Evolutionary conservation across 139 green algal genomes (phyloP).

Genomic region (Pleodorina starrii): DNA sequence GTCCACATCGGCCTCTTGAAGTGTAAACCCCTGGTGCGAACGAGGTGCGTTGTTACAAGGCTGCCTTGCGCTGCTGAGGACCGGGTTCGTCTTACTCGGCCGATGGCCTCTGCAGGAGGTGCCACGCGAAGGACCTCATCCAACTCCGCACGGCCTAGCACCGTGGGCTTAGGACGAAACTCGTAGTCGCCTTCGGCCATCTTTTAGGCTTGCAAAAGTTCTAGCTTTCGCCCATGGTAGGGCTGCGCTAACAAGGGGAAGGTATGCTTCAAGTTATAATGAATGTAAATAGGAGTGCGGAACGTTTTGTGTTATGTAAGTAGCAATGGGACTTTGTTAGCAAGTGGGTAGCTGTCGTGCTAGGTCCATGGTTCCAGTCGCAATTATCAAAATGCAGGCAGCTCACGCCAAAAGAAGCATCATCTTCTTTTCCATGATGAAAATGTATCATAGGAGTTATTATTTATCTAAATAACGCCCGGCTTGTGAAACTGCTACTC

Average conservation of each 20-base stretch:
- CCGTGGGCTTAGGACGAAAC: conserved; percentile 41
- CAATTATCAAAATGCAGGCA: too few relatives aligned
- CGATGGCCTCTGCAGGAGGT: conserved; percentile 47
- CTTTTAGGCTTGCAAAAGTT: background rate
- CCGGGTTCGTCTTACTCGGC: background rate
- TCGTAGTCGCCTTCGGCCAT: conserved; percentile 48
- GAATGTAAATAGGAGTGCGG: too few relatives aligned
- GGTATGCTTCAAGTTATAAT: background rate
- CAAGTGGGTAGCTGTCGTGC: background rate
- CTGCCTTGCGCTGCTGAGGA: background rate
- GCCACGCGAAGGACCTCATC: conserved; percentile 45
- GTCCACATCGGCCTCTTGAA: conserved; percentile 55
- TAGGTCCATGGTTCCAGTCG: too few relatives aligned
- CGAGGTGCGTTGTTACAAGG: background rate
- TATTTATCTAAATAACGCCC: too few relatives aligned
- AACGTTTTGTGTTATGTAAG: too few relatives aligned
- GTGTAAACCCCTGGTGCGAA: conserved; percentile 53
- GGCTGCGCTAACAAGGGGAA: background rate
- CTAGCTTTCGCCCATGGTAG: background rate
- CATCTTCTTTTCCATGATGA: too few relatives aligned
- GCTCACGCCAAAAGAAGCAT: too few relatives aligned
- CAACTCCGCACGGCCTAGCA: conserved; percentile 44
- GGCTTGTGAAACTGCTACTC: too few relatives aligned
- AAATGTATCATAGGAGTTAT: background rate
- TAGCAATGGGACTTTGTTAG: too few relatives aligned